phyloP scores from a whole-genome alignment of 2,329 filamentous ascomycete species.

The Diaporthe longicolla region DNA sequence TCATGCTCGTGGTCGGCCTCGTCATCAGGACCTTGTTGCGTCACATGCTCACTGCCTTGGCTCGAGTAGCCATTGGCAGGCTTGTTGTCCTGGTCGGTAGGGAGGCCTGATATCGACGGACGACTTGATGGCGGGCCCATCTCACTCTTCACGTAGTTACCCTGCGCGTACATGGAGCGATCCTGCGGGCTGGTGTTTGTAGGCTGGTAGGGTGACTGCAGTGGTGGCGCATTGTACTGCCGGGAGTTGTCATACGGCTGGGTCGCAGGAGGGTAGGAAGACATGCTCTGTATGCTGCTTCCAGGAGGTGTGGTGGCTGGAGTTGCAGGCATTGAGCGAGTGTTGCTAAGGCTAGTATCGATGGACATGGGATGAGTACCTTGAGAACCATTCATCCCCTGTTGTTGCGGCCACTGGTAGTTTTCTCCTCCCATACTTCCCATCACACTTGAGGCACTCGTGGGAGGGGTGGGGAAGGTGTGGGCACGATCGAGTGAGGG shows the following conservation, averaged over 20 bases:
- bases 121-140: constrained; percentile 86
- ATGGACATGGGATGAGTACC: constrained; percentile 82
- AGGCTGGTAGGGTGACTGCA: constrained; percentile 79
- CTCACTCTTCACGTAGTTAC: constrained; percentile 83
- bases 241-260: constrained; percentile 84
- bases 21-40: constrained; percentile 71
- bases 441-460: constrained; percentile 90
- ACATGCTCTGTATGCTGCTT: constrained; percentile 81
- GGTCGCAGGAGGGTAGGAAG: constrained; percentile 77
- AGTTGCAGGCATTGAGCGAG: constrained; percentile 90
- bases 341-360: constrained; percentile 82
- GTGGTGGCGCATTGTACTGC: constrained; percentile 79
- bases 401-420: constrained; percentile 80
- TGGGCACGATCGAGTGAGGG: constrained; percentile 87
- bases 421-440: constrained; percentile 79
- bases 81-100: constrained; percentile 72
- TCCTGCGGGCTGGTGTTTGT: constrained; percentile 72
- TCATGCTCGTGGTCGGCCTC: constrained; percentile 82
- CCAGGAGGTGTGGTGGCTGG: constrained; percentile 92
- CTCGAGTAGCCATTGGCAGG: constrained; percentile 72
- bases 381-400: constrained; percentile 73
- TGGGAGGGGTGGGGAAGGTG: constrained; percentile 94
- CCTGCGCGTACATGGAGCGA: constrained; percentile 75
- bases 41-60: constrained; percentile 68
- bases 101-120: constrained; percentile 66